phyloP scores from a whole-genome alignment of 371 early-diverging fungal species.

The Dichotomocladium elegans region DNA sequence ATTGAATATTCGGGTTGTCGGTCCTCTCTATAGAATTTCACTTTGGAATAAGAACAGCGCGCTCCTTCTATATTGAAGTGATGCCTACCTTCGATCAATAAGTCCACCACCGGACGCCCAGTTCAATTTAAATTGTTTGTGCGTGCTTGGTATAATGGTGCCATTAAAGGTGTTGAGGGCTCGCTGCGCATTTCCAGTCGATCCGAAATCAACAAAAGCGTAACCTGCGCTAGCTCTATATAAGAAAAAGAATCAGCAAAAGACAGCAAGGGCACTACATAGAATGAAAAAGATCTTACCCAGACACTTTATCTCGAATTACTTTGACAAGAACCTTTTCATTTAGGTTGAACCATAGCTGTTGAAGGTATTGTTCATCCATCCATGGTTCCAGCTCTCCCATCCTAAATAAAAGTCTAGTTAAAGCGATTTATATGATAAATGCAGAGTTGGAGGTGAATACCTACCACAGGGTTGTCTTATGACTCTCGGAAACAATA shows the following conservation, averaged over 20 bases:
- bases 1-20: slow-evolving; percentile 72
- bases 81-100: slow-evolving; percentile 44
- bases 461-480: slow-evolving; percentile 12
- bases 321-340: slow-evolving; percentile 80
- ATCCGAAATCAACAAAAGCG: slow-evolving; percentile 73
- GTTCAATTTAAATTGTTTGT: slow-evolving; percentile 80
- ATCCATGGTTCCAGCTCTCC: slow-evolving; percentile 85
- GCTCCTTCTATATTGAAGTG: neutral
- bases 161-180: slow-evolving; percentile 62
- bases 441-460: too few relatives aligned
- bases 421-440: neutral
- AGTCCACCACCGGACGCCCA: slow-evolving; percentile 58
- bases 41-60: too few relatives aligned
- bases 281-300: slow-evolving; percentile 32
- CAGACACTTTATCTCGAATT: slow-evolving; percentile 76
- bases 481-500: slow-evolving; percentile 1
- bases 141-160: slow-evolving; percentile 73
- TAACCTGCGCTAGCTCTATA: slow-evolving; percentile 62
- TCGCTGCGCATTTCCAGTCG: slow-evolving; percentile 28
- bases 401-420: slow-evolving; percentile 53
- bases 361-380: slow-evolving; percentile 74
- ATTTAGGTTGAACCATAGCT: slow-evolving; percentile 67
- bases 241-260: slow-evolving; percentile 1
- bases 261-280: neutral
- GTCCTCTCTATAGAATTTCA: slow-evolving; percentile 35